A percentile compares a stretch with the other conserved stretches of the same genome.
phyloP scores from a whole-genome alignment of 805 yeast species.

The Priceomyces medius region DNA sequence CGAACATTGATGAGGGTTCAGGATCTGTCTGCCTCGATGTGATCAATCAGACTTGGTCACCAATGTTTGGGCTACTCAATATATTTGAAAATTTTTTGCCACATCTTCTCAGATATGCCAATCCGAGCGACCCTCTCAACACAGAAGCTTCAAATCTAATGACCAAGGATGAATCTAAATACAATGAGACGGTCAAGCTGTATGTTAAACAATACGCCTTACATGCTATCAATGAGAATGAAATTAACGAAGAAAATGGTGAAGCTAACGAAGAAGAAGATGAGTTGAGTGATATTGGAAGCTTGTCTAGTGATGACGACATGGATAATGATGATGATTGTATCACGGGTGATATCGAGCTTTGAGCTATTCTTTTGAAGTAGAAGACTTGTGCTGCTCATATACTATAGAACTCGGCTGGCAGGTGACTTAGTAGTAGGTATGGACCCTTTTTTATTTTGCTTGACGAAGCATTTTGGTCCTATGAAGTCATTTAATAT shows the following conservation, averaged over 20 bases:
- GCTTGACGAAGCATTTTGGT: too few species aligned
- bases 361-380: conserved; percentile 8
- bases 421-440: neutral
- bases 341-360: conserved; percentile 35
- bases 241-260: conserved; percentile 28
- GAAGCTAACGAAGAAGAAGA: conserved; percentile 36
- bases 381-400: neutral
- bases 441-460: neutral
- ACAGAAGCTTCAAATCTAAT: conserved; percentile 84
- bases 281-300: conserved; percentile 50
- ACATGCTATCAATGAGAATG: conserved; percentile 43
- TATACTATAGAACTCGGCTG: neutral
- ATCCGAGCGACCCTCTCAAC: conserved; percentile 91
- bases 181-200: conserved; percentile 66
- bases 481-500: too few species aligned
- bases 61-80: conserved; percentile 89
- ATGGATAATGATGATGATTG: conserved; percentile 30
- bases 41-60: conserved; percentile 97
- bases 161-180: conserved; percentile 63
- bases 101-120: conserved; percentile 86
- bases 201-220: conserved; percentile 68
- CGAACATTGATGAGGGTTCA: conserved; percentile 85
- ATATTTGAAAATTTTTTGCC: conserved; percentile 93
- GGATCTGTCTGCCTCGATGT: conserved; percentile 96
- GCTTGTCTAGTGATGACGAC: conserved; percentile 49